Evolutionary conservation across 164 flowering plant species (phyloP).

Genomic region (Hamamelis virginiana): DNA sequence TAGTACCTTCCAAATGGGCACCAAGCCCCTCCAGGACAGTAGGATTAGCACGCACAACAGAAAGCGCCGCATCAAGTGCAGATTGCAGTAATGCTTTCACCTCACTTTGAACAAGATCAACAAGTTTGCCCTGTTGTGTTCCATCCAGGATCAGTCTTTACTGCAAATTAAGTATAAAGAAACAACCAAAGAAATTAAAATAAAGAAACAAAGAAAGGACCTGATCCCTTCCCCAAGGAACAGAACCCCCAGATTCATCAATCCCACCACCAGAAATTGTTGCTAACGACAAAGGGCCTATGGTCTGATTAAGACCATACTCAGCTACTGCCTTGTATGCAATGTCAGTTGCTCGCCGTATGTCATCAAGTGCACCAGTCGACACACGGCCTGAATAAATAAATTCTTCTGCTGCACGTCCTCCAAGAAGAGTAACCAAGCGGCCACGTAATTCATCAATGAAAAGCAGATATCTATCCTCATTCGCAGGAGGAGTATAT

Average conservation of each 20-base stretch:
- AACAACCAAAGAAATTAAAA: background rate
- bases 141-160: slow-evolving; percentile 14
- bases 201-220: slow-evolving; percentile 30
- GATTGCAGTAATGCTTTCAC: slow-evolving; percentile 83
- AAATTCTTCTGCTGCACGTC: slow-evolving; percentile 99
- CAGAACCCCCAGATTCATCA: slow-evolving; percentile 79
- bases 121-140: slow-evolving; percentile 78
- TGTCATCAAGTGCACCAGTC: slow-evolving; percentile 98
- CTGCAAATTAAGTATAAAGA: background rate
- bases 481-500: slow-evolving; percentile 82
- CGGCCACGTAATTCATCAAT: slow-evolving; percentile 95
- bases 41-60: slow-evolving; percentile 90
- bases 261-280: slow-evolving; percentile 90
- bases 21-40: slow-evolving; percentile 94
- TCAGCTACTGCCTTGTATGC: slow-evolving; percentile 98
- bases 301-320: slow-evolving; percentile 85
- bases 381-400: slow-evolving; percentile 92
- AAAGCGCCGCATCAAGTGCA: slow-evolving; percentile 82
- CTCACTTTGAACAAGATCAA: slow-evolving; percentile 94
- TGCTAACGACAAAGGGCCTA: slow-evolving; percentile 85
- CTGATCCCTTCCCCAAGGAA: slow-evolving; percentile 90
- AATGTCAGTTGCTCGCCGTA: slow-evolving; percentile 94
- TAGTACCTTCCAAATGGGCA: slow-evolving; percentile 86
- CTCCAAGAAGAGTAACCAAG: slow-evolving; percentile 97
- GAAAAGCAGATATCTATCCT: slow-evolving; percentile 95